Percentiles rank a stretch among this genome's conserved stretches.
These are phyloP conservation scores for Escovopsis sp. DNA, from an alignment of 2,329 filamentous ascomycete genomes.

Conservation along the genomic window DNA sequence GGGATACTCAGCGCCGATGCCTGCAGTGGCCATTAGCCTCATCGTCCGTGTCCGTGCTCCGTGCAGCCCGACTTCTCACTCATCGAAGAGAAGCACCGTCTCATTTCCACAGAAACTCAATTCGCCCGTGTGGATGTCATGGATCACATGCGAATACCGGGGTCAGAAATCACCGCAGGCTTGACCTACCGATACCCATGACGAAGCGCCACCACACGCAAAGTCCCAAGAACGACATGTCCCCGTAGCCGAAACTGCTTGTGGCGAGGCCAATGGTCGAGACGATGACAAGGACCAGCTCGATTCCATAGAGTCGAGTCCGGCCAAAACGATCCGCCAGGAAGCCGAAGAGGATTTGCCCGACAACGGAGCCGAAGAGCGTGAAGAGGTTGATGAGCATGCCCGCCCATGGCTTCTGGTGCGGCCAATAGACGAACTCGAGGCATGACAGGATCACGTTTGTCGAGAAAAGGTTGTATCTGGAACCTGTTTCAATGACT, in stretches of 20 bases:
- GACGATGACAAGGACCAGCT: conserved; percentile 39
- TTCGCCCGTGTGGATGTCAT: not conserved
- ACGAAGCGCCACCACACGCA: conserved; percentile 41
- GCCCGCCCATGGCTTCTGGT: conserved; percentile 28
- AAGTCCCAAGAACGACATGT: conserved; percentile 34
- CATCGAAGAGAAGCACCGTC: not conserved
- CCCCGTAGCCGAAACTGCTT: conserved; percentile 32
- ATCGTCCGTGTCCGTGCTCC: too few species aligned
- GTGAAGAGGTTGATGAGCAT: conserved; percentile 38
- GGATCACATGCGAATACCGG: not conserved
- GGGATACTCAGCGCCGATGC: conserved; percentile 55
- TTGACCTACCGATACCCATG: conserved; percentile 32
- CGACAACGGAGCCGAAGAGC: conserved; percentile 35
- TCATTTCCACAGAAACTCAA: not conserved
- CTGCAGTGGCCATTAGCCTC: conserved; percentile 14
- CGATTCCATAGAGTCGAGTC: conserved; percentile 40
- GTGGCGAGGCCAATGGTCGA: conserved; percentile 43
- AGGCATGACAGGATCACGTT: conserved; percentile 40
- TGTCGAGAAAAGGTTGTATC: conserved; percentile 40
- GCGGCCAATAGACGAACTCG: conserved; percentile 37
- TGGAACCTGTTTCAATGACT: conserved; percentile 9
- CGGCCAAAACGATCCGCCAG: conserved; percentile 40
- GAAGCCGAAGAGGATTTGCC: conserved; percentile 37
- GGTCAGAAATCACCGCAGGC: not conserved
- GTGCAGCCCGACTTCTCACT: too few species aligned